Base-by-base conservation (phyloP, 176 grass and related monocot species). In the Rhynchospora pubera region DNA sequence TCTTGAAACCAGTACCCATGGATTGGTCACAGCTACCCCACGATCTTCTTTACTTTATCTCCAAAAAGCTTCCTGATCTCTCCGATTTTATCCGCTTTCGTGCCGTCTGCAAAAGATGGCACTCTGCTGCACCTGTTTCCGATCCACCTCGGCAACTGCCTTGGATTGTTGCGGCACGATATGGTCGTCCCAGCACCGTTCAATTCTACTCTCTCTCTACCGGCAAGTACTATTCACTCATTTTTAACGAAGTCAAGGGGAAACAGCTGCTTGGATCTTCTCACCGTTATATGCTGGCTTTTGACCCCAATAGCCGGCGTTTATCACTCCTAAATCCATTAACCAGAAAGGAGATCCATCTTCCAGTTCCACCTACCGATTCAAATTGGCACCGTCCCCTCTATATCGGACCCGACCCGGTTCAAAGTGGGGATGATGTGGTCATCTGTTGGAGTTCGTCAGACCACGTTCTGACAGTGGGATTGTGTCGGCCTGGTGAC, bases 11-110 rank as follows among this genome's bases (percentile, higher is more conserved):
- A 21, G 46, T 52, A 52, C n/a, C 1, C 21, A 81, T 81, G 79
- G 79, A 81, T 47, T 89, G 87, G 87, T 19, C 84, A 44, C 55
- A 55, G 14, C 55, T 86, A 32, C 84, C 62, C 6, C 84, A 23
- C 24, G 88, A 89, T 81, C 84, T 89, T 43, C 62, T 83, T 16
- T 79, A 21, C 32, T 68, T 78, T 39, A 67, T 85, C 23, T 78
- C 6, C 84, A 77, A 22, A 13, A 83, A 43, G 24, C 70, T 89
- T 16, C 67, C 48, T 16, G 87, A 89, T 58, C 26, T 30, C 14
- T 72, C 39, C 12, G 84, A 89, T 24, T 86, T 86, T 67, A 34
- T 86, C 19, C 60, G 59, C 14, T 86, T 89, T 39, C 79, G 79
- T 6, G 51, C 53, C 23, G 62, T 86, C 2, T 89, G 87, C 71